These are phyloP conservation scores for Ogataea hybrid DNA, from an alignment of 1,139 yeast species.

Conservation along the genomic window DNA sequence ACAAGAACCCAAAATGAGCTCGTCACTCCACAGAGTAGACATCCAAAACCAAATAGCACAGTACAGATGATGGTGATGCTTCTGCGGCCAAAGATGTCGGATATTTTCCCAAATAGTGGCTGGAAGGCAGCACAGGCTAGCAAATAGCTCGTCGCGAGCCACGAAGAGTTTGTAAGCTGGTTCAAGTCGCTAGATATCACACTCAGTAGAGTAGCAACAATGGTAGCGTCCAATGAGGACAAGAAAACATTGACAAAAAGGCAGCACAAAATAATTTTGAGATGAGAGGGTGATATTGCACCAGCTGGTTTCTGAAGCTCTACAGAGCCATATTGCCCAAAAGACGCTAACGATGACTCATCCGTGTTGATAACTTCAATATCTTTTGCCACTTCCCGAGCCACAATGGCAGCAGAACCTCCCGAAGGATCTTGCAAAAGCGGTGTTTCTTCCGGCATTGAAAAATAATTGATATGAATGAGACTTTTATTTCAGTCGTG, in stretches of 20 bases:
- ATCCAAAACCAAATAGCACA: conserved; percentile 46
- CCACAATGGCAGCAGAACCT: conserved; percentile 5
- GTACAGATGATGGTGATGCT: conserved; percentile 44
- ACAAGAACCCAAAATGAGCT: conserved; percentile 42
- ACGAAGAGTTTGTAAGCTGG: conserved; percentile 44
- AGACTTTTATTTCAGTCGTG: no score
- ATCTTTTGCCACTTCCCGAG: conserved; percentile 4
- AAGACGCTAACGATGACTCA: neutral
- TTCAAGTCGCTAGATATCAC: conserved; percentile 56
- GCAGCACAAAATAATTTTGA: conserved; percentile 8
- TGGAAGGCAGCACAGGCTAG: conserved; percentile 58
- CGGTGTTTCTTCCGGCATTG: neutral
- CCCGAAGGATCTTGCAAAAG: conserved; percentile 2
- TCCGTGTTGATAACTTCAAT: neutral
- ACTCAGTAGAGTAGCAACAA: conserved; percentile 58
- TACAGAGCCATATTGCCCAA: conserved; percentile 2
- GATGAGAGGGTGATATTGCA: conserved; percentile 1
- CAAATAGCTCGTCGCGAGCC: conserved; percentile 56
- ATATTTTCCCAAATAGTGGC: conserved; percentile 78
- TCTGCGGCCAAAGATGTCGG: conserved; percentile 79
- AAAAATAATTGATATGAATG: neutral
- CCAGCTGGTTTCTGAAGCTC: neutral
- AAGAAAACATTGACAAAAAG: conserved; percentile 34
- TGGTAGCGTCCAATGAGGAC: conserved; percentile 59
- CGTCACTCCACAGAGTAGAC: conserved; percentile 47